Evolutionary conservation across 1,284 basidiomycete genomes (phyloP), one percentile per base, ranked within the genome.

Genomic region (Mrakiaceae sp.): DNA sequence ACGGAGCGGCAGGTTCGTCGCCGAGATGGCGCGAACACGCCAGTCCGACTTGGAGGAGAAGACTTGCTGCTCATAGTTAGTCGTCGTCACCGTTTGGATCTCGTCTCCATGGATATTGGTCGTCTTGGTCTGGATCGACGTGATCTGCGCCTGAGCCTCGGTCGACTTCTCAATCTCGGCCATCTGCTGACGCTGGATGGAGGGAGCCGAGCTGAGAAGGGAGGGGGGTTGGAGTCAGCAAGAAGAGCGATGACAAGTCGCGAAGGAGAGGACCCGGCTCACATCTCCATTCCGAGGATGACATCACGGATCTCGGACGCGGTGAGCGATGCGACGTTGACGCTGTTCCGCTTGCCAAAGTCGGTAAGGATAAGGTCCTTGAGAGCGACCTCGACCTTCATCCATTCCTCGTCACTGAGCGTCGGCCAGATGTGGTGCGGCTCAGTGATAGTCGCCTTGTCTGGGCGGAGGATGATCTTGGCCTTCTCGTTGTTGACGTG

Each of bases 401-500:
- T 97, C 96, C 96, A 99, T 71, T 97, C 94, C 70, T 98, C 93
- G 72, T 98, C 95, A 40, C 81, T 81, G 60, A 99, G 80, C 2
- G 92, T 88, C 6, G 96, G 96, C 95, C 95, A 99, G 50, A 98
- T 92, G 76, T 98, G 93, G 78, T 98, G 95, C 60, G 94, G 90
- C 77, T 98, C 92, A 3, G 96, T 98, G 71, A 97, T 86, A 5
- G 94, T 97, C 68, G 86, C 88, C 78, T 92, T 91, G 78, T 94
- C 90, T 0, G 91, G 91, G 69, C 91, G 88, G 49, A 95, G 79
- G 68, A 94, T 88, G 68, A 94, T 87, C 80, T 99, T 99, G 46
- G 96, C 90, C 80, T 98, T 98, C 75, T 98, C 96, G 75, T 97
- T 96, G 80, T 99, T 98, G 77, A 98, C 96, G 77, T 98, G 96